Base-by-base conservation (phyloP, 306 rosid species). In the Glycine soja region DNA sequence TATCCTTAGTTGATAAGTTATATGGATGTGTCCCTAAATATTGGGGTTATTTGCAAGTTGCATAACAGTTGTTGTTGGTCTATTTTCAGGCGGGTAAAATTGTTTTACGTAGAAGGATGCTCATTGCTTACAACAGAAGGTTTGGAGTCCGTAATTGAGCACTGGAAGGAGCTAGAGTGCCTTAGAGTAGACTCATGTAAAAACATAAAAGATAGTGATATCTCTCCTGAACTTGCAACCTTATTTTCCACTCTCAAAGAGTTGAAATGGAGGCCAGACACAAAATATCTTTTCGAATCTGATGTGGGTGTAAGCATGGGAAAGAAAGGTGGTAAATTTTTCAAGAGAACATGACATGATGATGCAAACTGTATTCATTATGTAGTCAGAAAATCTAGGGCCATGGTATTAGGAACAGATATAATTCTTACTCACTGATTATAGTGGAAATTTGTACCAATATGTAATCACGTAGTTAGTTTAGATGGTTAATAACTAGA, bases 231-330 rank as follows among this genome's bases (percentile, higher is more conserved):
- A 6, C 89, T 92, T 5, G 89, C 96, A 32, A 75, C 86, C 75
- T 66, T 91, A 14, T 92, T 94, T 71, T 83, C 92, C 30, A 81
- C 74, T 18, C 92, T 94, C 19, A 90, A 80, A 85, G 97, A 94
- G 85, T 85, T 94, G 91, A 87, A 80, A 87, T 94, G 98, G 98
- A 85, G 94, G 36, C 96, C 97, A 7, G 92, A 94, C 70, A 84
- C 88, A 50, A 89, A 84, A 77, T 87, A 89, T 63, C 94, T 83
- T 79, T 92, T 90, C 59, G 79, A 86, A 14, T 86, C 94, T 13
- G 86, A 85, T 58, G 66, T 47, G n/a, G 94, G 90, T 24, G 76
- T 85, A 38, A 72, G 70, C 90, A 83, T 92, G 71, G 98, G 96
- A 57, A 94, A 91, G 90, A 94, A 79, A 87, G 97, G 98, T 34